Conservation (phyloP, 768 basidiomycete genomes). For the Leccinum aurantiacum region DNA sequence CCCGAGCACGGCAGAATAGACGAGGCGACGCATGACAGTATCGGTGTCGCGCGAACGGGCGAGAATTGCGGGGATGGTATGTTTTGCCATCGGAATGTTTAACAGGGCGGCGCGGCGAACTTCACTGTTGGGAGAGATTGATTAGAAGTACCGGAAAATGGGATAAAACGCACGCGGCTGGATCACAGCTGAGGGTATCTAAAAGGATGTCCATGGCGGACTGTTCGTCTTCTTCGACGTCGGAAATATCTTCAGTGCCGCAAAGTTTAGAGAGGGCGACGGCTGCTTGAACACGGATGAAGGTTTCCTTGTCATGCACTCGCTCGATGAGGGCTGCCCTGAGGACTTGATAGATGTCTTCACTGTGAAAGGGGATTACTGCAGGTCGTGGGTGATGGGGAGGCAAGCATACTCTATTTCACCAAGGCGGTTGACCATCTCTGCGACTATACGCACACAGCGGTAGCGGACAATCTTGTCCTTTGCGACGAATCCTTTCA, state of each 20-base stretch:
- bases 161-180: constrained; percentile 59
- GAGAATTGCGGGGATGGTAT: constrained; percentile 66
- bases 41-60: constrained; percentile 81
- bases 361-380: constrained; percentile 44
- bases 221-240: constrained; percentile 46
- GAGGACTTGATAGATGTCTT: constrained; percentile 67
- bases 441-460: constrained; percentile 70
- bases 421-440: constrained; percentile 77
- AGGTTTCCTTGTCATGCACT: constrained; percentile 73
- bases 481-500: constrained; percentile 79
- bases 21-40: constrained; percentile 64
- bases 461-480: constrained; percentile 87
- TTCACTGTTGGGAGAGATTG: constrained; percentile 51
- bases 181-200: constrained; percentile 67
- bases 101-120: constrained; percentile 80
- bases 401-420: constrained; percentile 71
- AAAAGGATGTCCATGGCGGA: constrained; percentile 61
- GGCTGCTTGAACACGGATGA: constrained; percentile 77
- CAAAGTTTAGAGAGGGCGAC: constrained; percentile 77
- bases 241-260: constrained; percentile 62
- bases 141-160: background rate
- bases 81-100: constrained; percentile 58
- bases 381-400: background rate
- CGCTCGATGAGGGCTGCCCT: constrained; percentile 68
- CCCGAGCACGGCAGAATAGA: constrained; percentile 63